Base-by-base conservation (phyloP, 306 rosid genomes). In the Lathyrus aphaca region DNA sequence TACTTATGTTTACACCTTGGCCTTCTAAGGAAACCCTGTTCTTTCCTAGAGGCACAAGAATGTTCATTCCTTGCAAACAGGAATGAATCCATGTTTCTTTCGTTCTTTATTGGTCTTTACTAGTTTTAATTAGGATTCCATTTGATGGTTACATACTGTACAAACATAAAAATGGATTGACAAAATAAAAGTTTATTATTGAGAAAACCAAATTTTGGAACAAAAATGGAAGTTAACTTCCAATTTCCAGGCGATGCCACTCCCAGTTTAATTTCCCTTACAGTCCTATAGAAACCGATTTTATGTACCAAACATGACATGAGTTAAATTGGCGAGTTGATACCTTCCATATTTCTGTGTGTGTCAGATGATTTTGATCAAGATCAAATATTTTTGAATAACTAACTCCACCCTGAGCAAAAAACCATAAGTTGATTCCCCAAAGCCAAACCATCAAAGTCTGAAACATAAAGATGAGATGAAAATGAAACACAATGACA, bases 301-400 rank as follows among this genome's bases (percentile, higher is more conserved):
- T n/a, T n/a, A n/a, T 59, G 25, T 39, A 25, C 18, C 32, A 73
- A 67, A 79, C 58, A 59, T 10, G 29, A 32, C 44, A 66, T 49
- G 51, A 25, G 70, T 50, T 46, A 72, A 61, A 80, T 30, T 25
- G 70, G 29, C 44, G 23, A 43, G 71, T 48, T 70, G 64, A 60
- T 86, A 92, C 99, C 99, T 84, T 91, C 97, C 99, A 95, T 81
- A 95, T 89, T 83, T 95, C 99, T 73, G 82, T 73, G 77, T 95
- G 87, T 25, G 95, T 84, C 77, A 91, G 87, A 80, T 95, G 92
- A 72, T 79, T 89, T 69, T 89, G 99, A 80, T 89, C 99, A 67
- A 91, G 89, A 74, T 89, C 99, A 78, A 91, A 95, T 69, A 91
- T 69, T 85, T 86, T 95, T 37, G 93, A 85, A 80, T 89, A 87